Conservation (phyloP, 2,329 filamentous ascomycete species). For the Endothia cerciana region DNA sequence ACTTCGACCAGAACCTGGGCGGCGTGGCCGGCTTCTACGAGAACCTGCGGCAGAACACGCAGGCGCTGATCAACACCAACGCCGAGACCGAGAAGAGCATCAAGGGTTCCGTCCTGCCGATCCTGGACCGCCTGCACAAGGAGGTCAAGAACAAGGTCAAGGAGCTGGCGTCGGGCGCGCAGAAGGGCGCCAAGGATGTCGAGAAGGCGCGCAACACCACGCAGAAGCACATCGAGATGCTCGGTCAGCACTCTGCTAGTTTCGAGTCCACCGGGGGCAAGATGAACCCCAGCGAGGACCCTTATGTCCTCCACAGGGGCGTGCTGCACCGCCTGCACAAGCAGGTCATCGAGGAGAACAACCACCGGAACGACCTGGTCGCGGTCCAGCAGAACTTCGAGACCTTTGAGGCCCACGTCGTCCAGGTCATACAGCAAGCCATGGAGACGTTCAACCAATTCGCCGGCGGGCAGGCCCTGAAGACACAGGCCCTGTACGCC, state of each 20-base stretch:
- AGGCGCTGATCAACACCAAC: conserved; percentile 87
- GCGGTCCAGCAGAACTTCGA: conserved; percentile 89
- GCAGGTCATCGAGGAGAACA: conserved; percentile 94
- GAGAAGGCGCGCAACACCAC: conserved; percentile 84
- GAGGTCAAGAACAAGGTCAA: conserved; percentile 98
- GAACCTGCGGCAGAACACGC: conserved; percentile 90
- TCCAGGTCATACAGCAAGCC: conserved; percentile 80
- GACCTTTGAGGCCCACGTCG: conserved; percentile 83
- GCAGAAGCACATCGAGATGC: conserved; percentile 94
- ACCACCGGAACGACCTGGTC: conserved; percentile 88
- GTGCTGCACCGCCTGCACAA: conserved; percentile 84
- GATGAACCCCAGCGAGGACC: conserved; percentile 75
- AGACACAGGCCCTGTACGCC: conserved; percentile 76
- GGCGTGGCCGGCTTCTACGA: conserved; percentile 91
- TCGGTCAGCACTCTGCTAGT: conserved; percentile 81
- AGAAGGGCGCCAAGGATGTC: conserved; percentile 86
- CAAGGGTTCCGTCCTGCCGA: conserved; percentile 82
- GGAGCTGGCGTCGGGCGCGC: conserved; percentile 79
- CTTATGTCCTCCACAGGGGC: conserved; percentile 83
- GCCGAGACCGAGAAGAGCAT: conserved; percentile 89
- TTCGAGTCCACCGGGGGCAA: conserved; percentile 78
- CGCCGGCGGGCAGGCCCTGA: conserved; percentile 79
- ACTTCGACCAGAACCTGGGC: conserved; percentile 89
- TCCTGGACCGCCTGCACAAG: conserved; percentile 87
- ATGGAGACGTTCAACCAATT: conserved; percentile 84